These are phyloP conservation scores for Atkinsonella texensis DNA, from an alignment of 2,329 filamentous ascomycete genomes.

Conservation along the genomic window DNA sequence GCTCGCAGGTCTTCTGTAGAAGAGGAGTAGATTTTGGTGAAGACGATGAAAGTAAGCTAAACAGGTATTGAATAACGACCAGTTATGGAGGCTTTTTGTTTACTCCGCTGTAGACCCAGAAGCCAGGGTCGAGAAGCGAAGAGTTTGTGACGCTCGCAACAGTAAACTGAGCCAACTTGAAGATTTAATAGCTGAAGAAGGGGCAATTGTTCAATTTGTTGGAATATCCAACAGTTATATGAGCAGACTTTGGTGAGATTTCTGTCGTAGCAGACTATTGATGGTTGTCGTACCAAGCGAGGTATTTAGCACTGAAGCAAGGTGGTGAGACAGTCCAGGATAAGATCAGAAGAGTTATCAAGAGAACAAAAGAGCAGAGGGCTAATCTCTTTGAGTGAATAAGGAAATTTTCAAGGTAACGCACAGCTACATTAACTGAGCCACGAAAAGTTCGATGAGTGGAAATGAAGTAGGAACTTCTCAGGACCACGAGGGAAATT, in stretches of 20 bases:
- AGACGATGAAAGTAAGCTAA: not conserved
- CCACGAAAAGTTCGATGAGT: not conserved
- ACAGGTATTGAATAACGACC: conserved; percentile 1
- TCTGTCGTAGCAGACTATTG: not conserved
- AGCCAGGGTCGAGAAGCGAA: conserved; percentile 83
- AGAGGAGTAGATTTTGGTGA: not conserved
- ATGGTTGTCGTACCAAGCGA: not conserved
- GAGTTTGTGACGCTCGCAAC: conserved; percentile 58
- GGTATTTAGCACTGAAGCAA: not conserved
- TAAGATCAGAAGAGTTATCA: not conserved
- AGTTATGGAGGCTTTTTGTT: conserved; percentile 98
- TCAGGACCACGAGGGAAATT: not conserved
- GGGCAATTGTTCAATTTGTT: not conserved
- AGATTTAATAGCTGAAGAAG: conserved; percentile 34
- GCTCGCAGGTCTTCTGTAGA: not conserved
- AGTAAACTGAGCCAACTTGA: conserved; percentile 90
- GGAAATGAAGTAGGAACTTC: conserved; percentile 4
- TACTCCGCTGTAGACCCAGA: conserved; percentile 92
- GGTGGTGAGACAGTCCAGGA: not conserved
- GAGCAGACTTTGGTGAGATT: not conserved
- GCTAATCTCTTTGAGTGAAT: not conserved
- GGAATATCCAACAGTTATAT: not conserved
- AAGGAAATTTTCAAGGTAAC: not conserved
- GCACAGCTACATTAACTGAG: not conserved
- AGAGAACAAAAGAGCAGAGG: no score